Evolutionary conservation across 1,284 basidiomycete species (phyloP).

Genomic region (Retiboletus flavoniger): DNA sequence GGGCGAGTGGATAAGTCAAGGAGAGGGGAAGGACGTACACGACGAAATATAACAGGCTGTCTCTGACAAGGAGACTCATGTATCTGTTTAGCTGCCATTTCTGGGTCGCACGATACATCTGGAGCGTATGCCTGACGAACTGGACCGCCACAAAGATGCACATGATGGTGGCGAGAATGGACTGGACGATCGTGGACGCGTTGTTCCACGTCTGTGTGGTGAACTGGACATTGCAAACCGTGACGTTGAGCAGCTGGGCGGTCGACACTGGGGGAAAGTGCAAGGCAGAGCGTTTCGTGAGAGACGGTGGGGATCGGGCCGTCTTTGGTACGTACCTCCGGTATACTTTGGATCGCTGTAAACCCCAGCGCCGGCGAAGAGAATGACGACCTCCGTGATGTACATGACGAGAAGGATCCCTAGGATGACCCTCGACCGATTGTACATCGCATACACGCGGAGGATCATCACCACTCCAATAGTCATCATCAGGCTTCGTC

Average conservation of each 20-base stretch:
- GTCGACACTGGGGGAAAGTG: not conserved
- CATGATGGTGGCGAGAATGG: not conserved
- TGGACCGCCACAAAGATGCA: not conserved
- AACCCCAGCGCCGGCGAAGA: not conserved
- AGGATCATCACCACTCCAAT: constrained; percentile 9
- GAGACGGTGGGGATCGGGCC: not conserved
- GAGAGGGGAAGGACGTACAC: not conserved
- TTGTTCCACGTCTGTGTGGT: not conserved
- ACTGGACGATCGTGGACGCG: not conserved
- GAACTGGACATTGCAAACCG: not conserved
- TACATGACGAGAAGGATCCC: constrained; percentile 1
- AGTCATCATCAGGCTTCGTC: not conserved
- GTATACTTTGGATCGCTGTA: not conserved
- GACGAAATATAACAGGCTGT: not conserved
- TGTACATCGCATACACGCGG: constrained; percentile 3
- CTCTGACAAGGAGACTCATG: constrained; percentile 2
- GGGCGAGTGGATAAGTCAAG: not conserved
- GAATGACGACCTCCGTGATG: not conserved
- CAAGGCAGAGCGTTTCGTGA: not conserved
- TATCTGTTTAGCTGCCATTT: constrained; percentile 1
- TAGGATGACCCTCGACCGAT: constrained; percentile 3
- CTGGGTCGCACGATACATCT: not conserved
- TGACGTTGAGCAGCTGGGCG: not conserved
- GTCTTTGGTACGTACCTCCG: not conserved
- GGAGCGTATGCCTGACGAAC: not conserved